Evolutionary conservation across 2,329 filamentous ascomycete genomes (phyloP), one percentile per base, ranked within the genome.

Genomic region (Alternaria sp.): DNA sequence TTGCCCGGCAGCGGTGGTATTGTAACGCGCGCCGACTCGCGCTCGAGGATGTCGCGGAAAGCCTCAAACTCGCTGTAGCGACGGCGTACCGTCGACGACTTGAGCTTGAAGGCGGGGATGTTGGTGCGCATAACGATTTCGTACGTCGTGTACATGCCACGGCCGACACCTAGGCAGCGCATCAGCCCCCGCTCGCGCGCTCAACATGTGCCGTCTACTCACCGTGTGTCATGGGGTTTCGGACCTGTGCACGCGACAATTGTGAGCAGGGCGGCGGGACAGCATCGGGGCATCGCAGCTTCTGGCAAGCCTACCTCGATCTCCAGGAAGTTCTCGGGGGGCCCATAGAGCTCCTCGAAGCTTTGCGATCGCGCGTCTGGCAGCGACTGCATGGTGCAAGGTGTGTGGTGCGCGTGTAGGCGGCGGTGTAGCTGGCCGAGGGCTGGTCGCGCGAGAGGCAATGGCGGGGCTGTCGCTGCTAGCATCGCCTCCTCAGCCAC

Each of bases 21-120:
- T 21, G 93, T 97, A 62, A 99, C 96, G 69, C 95, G 89, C 62
- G 94, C 94, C 74, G 89, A 92, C 83, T 99, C 96, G 72, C 96
- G 90, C 87, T 99, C 96, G 64, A 99, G 88, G 68, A 98, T 97
- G 81, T 99, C 96, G 78, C 96, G 92, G 82, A 99, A 99, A 83
- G 97, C 95, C 84, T 99, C 96, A 80, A 99, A 99, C 82, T 99
- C 96, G 61, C 91, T 96, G 85, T 99, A 99, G 56, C 96, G 93
- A 67, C 96, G 90, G 72, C 94, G 93, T 66, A 99, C 96, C 72
- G 90, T 89, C 69, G 90, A 93, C 79, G 81, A 80, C 69, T 94
- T 93, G 74, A 97, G 89, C 85, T 98, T 98, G 88, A 99, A 99
- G 74, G 96, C 94, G 62, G 96, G 96, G 78, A 99, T 99, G 84